Evolutionary conservation across 305 asterid species (phyloP).

Genomic region (Fraxinus ornus): DNA sequence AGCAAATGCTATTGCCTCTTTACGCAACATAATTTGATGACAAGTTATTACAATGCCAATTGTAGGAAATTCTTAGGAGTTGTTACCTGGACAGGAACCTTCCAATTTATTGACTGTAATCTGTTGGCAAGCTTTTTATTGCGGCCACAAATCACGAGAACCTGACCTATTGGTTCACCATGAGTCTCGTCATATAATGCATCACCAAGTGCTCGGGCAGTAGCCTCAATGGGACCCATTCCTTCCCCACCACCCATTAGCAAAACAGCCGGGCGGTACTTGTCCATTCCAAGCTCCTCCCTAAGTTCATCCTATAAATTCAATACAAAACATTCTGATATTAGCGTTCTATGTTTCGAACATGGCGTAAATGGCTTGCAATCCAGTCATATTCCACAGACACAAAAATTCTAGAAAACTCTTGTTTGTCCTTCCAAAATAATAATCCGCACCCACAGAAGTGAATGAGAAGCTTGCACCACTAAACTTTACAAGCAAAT

Average conservation of each 20-base stretch:
- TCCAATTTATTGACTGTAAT: slow-evolving; percentile 74
- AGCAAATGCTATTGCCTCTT: not conserved
- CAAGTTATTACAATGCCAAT: not conserved
- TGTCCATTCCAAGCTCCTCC: slow-evolving; percentile 84
- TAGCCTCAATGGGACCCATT: slow-evolving; percentile 97
- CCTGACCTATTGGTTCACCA: slow-evolving; percentile 81
- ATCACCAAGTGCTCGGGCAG: slow-evolving; percentile 84
- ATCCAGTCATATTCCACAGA: not conserved
- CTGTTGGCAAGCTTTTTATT: slow-evolving; percentile 71
- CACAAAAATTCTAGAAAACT: not conserved
- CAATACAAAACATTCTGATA: not conserved
- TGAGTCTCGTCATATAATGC: slow-evolving; percentile 66
- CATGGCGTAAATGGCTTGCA: not conserved
- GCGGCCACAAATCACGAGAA: slow-evolving; percentile 88
- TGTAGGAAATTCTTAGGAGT: not conserved
- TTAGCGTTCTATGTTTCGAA: not conserved
- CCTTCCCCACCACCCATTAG: slow-evolving; percentile 99
- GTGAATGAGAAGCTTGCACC: not conserved
- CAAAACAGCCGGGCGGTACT: slow-evolving; percentile 79
- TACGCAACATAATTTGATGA: not conserved
- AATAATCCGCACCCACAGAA: not conserved
- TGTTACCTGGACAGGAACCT: slow-evolving; percentile 74
- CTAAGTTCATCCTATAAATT: slow-evolving; percentile 61
- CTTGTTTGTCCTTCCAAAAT: not conserved
- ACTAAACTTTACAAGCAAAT: not conserved